Conservation (phyloP, 805 yeast species). For the Candida ipomoeae region DNA sequence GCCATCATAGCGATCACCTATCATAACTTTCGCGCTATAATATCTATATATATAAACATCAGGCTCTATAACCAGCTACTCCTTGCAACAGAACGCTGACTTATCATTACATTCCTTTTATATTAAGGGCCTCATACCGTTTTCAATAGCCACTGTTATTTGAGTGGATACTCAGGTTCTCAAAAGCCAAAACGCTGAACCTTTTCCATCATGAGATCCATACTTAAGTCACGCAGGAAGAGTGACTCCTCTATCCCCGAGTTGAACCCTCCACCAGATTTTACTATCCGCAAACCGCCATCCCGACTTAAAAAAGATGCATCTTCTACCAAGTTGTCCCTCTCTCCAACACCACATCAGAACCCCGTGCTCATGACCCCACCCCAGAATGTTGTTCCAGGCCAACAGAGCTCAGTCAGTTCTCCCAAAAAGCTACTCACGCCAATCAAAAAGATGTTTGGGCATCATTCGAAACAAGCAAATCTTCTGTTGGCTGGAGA, state of each 20-base stretch:
- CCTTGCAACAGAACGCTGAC: not conserved
- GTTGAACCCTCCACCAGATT: constrained; percentile 7
- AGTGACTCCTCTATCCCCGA: constrained; percentile 18
- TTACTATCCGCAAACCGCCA: not conserved
- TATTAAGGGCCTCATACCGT: not conserved
- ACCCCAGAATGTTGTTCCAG: constrained; percentile 9
- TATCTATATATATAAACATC: not conserved
- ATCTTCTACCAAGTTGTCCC: not conserved
- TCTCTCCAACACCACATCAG: not conserved
- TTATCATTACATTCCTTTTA: not conserved
- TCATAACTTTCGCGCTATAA: not conserved
- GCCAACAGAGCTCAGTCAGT: constrained; percentile 10
- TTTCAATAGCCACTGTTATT: not conserved
- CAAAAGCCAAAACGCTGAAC: not conserved
- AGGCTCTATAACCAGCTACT: not conserved
- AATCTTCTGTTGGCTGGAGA: constrained; percentile 9
- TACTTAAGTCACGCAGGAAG: constrained; percentile 17
- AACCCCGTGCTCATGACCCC: constrained; percentile 6
- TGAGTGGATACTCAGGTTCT: not conserved
- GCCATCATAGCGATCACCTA: not conserved
- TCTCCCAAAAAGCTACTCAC: constrained; percentile 37
- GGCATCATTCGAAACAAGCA: constrained; percentile 16
- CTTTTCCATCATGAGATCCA: constrained; percentile 15
- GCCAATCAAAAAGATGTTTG: constrained; percentile 33
- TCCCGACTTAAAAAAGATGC: constrained; percentile 1